Evolutionary conservation across 805 yeast genomes (phyloP), one percentile per base, ranked within the genome.

Genomic region (Trichomonascus vanleenenianus): DNA sequence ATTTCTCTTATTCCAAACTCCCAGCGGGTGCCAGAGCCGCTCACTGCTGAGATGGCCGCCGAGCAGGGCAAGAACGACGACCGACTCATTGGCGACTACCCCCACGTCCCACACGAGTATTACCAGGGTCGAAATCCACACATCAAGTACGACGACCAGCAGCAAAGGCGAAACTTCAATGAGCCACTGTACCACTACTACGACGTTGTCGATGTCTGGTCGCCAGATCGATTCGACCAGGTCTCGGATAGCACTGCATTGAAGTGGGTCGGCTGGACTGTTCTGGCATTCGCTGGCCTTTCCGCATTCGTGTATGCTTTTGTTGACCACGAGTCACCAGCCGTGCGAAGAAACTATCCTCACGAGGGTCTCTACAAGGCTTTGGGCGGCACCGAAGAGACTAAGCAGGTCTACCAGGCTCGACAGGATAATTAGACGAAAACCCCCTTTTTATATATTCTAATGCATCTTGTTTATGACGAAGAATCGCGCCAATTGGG

Each of bases 141-240:
- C 59, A 71, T 65, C 50, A 79, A 76, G 58, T 85, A 81, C 65
- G 93, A 85, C 61, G 91, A 85, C 62, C 84, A 70, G 56, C 94
- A 85, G 65, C 76, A 81, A 63, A 76, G 91, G 68, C 79, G 94
- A 66, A 85, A 85, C 70, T 71, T 76, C 53, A 75, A 77, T 52
- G 88, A 85, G 51, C 85, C 87, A 12, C 52, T 59, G 34, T 36
- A 59, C 43, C 39, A 38, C 18, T 37, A 40, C 56, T 83, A 81
- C 54, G 95, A 85, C 59, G 67, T 76, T 63, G 71, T 80, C 58
- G 89, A 85, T 63, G 74, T 84, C 72, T 85, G 95, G 95, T 76
- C 95, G 7, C 93, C 95, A 10, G 94, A 85, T 58, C 74, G 79
- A 58, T 78, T 71, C 61, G 78, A 79, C 55, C 62, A 70, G 33